Evolutionary conservation across 257 asterid species (phyloP).

Genomic region (Nicotiana knightiana): DNA sequence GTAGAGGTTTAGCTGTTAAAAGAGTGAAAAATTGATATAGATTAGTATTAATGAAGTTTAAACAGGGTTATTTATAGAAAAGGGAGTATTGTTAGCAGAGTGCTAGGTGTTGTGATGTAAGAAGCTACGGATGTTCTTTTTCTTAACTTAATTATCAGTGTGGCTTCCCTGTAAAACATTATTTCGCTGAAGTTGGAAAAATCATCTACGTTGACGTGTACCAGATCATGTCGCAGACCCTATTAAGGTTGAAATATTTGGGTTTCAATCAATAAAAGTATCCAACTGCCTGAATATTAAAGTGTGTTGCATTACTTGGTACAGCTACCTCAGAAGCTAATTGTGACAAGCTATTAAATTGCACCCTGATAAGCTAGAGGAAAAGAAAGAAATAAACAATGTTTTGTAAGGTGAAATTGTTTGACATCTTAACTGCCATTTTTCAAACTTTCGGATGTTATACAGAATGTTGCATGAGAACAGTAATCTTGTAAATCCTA

Average conservation of each 20-base stretch:
- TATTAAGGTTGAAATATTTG: neutral
- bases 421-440: neutral
- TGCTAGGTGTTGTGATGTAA: neutral
- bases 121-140: neutral
- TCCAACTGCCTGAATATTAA: neutral
- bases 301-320: neutral
- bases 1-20: neutral
- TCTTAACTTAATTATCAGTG: neutral
- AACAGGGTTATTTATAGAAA: neutral
- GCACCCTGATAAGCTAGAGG: neutral
- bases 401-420: neutral
- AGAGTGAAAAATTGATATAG: neutral
- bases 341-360: neutral
- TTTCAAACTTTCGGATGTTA: neutral
- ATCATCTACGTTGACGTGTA: neutral
- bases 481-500: slow-evolving; percentile 2
- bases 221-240: neutral
- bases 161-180: neutral
- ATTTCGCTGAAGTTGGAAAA: neutral
- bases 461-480: slow-evolving; percentile 3
- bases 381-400: neutral
- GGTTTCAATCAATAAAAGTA: neutral
- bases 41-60: neutral
- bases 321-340: neutral
- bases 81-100: slow-evolving; percentile 2